Evolutionary conservation across 768 basidiomycete species (phyloP).

Genomic region (Lentinula aciculospora): DNA sequence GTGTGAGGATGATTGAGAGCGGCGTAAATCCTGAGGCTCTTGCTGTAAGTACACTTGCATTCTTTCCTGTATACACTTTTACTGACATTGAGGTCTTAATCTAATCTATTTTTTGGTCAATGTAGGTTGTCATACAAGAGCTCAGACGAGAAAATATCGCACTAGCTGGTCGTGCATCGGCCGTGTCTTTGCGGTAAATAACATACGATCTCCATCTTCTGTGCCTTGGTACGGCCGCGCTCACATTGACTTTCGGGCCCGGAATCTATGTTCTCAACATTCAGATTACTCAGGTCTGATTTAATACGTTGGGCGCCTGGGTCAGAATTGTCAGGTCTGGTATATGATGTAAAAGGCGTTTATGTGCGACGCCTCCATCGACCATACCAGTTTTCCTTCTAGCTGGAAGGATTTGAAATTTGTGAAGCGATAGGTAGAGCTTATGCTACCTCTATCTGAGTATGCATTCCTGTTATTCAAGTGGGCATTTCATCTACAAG

Average conservation of each 20-base stretch:
- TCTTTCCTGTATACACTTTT: too few relatives aligned
- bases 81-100: background rate
- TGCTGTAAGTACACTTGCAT: conserved; percentile 71
- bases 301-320: background rate
- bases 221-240: background rate
- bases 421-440: too few relatives aligned
- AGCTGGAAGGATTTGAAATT: too few relatives aligned
- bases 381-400: too few relatives aligned
- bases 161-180: conserved; percentile 24
- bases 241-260: background rate
- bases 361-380: too few relatives aligned
- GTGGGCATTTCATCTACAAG: too few relatives aligned
- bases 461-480: too few relatives aligned
- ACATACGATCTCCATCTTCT: background rate
- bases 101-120: background rate
- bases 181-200: conserved; percentile 1
- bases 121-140: conserved; percentile 80
- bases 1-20: conserved; percentile 87
- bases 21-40: conserved; percentile 91
- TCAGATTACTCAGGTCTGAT: background rate
- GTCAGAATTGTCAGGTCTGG: too few relatives aligned
- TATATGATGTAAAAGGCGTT: too few relatives aligned
- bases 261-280: background rate
- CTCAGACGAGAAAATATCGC: conserved; percentile 64
- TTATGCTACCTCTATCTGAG: too few relatives aligned